Percentiles rank a stretch among this genome's conserved stretches.
Conservation (phyloP, 345 rosid species). For the Gossypium rotundifolium region DNA sequence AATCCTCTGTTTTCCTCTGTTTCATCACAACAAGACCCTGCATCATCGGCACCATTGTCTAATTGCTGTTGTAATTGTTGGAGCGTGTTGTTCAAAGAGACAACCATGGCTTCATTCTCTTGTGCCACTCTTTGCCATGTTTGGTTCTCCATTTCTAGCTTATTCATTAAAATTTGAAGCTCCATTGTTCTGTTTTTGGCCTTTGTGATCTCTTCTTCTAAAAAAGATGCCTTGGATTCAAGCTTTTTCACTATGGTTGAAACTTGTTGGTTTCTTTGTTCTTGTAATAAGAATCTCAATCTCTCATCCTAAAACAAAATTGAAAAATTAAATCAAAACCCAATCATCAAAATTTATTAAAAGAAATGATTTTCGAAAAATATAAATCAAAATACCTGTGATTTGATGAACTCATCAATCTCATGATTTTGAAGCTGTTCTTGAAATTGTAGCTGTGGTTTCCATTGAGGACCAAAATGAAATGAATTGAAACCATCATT, state of each 20-base stretch:
- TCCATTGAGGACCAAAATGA: conserved; percentile 20
- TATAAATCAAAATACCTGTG: conserved; percentile 43
- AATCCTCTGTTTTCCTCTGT: conserved; percentile 11
- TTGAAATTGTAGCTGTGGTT: conserved; percentile 12
- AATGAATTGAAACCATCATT: conserved; percentile 22
- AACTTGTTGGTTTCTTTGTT: conserved; percentile 50
- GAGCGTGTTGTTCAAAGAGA: conserved; percentile 35
- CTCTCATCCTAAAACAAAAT: conserved; percentile 41
- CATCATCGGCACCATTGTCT: conserved; percentile 43
- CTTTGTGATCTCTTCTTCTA: conserved; percentile 51
- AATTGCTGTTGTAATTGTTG: conserved; percentile 39
- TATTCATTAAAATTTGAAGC: conserved; percentile 44
- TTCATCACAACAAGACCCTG: conserved; percentile 43
- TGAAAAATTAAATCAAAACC: background rate
- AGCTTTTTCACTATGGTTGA: conserved; percentile 28
- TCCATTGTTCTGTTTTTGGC: conserved; percentile 48
- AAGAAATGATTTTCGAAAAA: background rate
- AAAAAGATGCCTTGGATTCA: conserved; percentile 32
- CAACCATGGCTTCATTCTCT: conserved; percentile 52
- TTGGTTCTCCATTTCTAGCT: conserved; percentile 48
- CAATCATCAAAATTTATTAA: background rate
- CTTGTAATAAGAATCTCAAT: conserved; percentile 39
- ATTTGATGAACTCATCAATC: conserved; percentile 46
- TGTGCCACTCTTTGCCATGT: conserved; percentile 57
- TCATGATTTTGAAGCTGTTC: conserved; percentile 32